Evolutionary conservation across 2,329 filamentous ascomycete species (phyloP), one percentile per base, ranked within the genome.

Genomic region (Diaporthe amygdali): DNA sequence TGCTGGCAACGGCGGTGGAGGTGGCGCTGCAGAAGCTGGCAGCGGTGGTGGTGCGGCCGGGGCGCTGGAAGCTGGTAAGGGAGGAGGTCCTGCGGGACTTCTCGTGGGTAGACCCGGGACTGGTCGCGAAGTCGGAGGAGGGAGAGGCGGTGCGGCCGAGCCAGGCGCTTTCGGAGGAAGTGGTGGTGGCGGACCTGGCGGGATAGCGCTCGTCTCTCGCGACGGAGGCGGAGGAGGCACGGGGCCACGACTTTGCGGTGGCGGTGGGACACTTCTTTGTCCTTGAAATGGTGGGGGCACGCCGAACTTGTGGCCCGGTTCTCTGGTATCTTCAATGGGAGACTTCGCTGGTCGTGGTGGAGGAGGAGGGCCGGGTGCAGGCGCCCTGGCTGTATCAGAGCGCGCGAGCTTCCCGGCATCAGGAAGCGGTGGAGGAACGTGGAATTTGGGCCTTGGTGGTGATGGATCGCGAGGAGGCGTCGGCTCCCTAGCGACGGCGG

Each of bases 331-430:
- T 49, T 94, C 92, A 66, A 94, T 83, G 1, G 93, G 88, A 9
- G 90, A 91, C 81, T 94, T 94, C 5, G 91, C 88, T 14, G 92
- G 92, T 71, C 90, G 84, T 17, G 90, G 91, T 14, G 92, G 92
- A 46, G 92, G 91, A 30, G 91, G 89, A 34, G 92, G 92, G 1
- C 88, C 91, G 37, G 90, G 85, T 61, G 85, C 85, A 12, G 85
- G 86, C 69, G 76, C 78, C 78, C 75, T 84, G 79, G 77, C 86
- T 81, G 78, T 84, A 76, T 80, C 88, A 79, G 69, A 82, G 82
- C 91, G 87, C 4, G 93, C 94, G 78, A 90, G 96, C 81, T 94
- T 97, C 46, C 96, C 96, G 71, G 96, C 96, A 80, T 97, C 95
- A 69, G 94, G 90, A 72, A 98, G 83, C 2, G 96, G 94, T 41